These are phyloP conservation scores for Melanomma pulvis-pyrius DNA, from an alignment of 495 filamentous ascomycete species.

Conservation along the genomic window DNA sequence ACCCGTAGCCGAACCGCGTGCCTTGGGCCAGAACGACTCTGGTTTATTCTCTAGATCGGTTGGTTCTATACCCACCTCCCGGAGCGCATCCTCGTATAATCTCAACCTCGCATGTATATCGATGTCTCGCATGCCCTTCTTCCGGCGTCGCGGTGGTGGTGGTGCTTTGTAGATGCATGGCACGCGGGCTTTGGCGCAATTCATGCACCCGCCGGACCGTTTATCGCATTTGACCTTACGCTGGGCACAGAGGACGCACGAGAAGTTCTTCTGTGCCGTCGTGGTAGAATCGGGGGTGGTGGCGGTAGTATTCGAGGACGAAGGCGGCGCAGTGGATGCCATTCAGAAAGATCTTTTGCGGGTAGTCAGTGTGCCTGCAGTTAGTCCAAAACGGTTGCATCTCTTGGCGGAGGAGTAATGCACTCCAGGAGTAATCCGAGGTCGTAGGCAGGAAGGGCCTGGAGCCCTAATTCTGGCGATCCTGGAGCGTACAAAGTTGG, in stretches of 20 bases:
- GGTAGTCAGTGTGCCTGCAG: neutral
- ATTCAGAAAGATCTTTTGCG: neutral
- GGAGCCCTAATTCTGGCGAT: neutral
- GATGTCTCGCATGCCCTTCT: slow-evolving; percentile 26
- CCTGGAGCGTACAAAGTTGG: neutral
- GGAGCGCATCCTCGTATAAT: slow-evolving; percentile 32
- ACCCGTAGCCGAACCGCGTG: neutral
- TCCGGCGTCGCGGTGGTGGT: slow-evolving; percentile 25
- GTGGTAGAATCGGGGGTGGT: neutral
- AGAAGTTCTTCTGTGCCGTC: slow-evolving; percentile 25
- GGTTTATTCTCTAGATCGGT: slow-evolving; percentile 8
- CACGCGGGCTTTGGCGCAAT: slow-evolving; percentile 33
- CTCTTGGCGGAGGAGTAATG: neutral
- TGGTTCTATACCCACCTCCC: slow-evolving; percentile 31
- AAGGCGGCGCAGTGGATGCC: neutral
- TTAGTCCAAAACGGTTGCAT: neutral
- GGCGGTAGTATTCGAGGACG: neutral
- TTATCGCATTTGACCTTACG: slow-evolving; percentile 40
- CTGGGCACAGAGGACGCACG: slow-evolving; percentile 35
- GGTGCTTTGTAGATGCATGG: slow-evolving; percentile 34
- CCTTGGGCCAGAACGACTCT: neutral
- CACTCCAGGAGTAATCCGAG: neutral
- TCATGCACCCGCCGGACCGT: slow-evolving; percentile 22
- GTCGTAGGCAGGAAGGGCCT: neutral
- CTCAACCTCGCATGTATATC: slow-evolving; percentile 21